A percentile compares a stretch with the other conserved stretches of the same genome.
phyloP scores from a whole-genome alignment of 164 flowering plant species.

The Magnolia sinica region DNA sequence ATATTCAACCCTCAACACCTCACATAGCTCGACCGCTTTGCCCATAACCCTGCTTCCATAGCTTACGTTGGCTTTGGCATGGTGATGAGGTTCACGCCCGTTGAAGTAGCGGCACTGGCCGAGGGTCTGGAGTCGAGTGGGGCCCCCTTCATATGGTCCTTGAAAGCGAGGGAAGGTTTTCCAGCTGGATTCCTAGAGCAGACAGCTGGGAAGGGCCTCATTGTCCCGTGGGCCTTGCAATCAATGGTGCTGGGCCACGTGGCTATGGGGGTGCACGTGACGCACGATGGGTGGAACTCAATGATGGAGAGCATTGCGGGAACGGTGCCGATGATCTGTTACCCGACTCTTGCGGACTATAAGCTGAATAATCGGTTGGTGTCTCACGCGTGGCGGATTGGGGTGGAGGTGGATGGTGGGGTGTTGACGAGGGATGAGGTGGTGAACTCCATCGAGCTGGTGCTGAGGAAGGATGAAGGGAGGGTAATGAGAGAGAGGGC shows the following conservation, averaged over 20 bases:
- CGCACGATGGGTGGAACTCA: conserved; percentile 39
- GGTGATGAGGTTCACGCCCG: no score
- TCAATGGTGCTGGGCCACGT: conserved; percentile 18
- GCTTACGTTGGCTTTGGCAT: no score
- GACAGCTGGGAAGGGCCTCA: conserved; percentile 13
- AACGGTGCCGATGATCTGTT: conserved; percentile 32
- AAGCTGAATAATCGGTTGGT: conserved; percentile 22
- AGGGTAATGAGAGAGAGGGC: conserved; percentile 18
- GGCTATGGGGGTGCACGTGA: conserved; percentile 24
- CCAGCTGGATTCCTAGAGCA: conserved; percentile 19
- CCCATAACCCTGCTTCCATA: no score
- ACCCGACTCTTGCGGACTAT: conserved; percentile 34
- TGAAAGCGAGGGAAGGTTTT: no score
- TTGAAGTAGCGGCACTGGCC: no score
- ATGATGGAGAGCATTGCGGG: conserved; percentile 25
- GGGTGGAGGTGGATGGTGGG: conserved; percentile 14
- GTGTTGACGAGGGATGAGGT: conserved; percentile 15
- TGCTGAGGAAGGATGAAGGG: conserved; percentile 16
- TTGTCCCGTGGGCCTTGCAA: conserved; percentile 37
- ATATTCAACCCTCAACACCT: no score
- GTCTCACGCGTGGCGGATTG: conserved; percentile 20
- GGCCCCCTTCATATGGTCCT: no score
- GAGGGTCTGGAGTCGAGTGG: no score
- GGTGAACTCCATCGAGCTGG: conserved; percentile 8
- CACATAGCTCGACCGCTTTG: no score